phyloP scores from a whole-genome alignment of 208 protist species.

The Entamoeba invadens region DNA sequence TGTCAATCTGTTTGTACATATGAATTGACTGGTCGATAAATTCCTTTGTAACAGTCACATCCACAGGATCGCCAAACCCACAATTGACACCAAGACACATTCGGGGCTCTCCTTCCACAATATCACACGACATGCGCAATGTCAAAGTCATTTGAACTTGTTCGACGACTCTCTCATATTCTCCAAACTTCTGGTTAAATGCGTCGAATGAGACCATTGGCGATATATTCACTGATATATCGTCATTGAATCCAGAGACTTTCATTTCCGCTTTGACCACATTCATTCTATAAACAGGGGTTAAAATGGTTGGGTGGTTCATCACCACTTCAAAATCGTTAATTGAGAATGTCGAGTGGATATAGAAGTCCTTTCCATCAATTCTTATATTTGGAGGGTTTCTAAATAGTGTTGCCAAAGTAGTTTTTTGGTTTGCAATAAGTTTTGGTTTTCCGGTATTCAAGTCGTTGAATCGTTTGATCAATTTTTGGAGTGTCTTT shows the following conservation, averaged over 20 bases:
- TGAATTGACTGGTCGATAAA: not conserved
- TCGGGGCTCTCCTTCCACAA: not conserved
- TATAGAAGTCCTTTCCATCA: not conserved
- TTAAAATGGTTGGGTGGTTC: not conserved
- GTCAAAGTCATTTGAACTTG: not conserved
- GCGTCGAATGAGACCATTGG: not conserved
- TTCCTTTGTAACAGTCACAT: not conserved
- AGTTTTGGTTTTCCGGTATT: not conserved
- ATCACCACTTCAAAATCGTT: not conserved
- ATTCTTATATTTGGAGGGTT: not conserved
- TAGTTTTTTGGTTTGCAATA: not conserved
- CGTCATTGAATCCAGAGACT: not conserved
- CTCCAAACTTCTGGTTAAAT: not conserved
- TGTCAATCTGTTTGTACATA: not conserved
- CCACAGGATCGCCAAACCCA: not conserved
- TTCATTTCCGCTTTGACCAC: not conserved
- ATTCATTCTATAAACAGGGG: not conserved
- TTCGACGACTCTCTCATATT: not conserved
- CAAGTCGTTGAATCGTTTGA: not conserved
- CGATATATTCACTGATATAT: not conserved
- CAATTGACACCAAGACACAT: not conserved
- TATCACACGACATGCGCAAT: not conserved
- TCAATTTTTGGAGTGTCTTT: not conserved
- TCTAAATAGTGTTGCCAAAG: not conserved
- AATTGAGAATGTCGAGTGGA: not conserved